These are phyloP conservation scores for Zygoascus biomembranicola DNA, from an alignment of 805 yeast species.

Conservation along the genomic window DNA sequence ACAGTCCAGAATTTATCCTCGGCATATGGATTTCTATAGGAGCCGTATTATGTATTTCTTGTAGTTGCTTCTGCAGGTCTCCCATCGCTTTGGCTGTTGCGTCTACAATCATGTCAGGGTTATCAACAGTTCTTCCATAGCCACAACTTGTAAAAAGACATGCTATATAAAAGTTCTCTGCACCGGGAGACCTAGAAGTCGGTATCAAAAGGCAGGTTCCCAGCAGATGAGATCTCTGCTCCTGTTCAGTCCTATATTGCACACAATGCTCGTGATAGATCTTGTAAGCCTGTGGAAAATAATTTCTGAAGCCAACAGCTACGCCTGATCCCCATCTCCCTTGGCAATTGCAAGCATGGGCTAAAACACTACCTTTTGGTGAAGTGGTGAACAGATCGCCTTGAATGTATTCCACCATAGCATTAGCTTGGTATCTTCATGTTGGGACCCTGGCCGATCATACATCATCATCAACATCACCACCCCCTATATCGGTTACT, in stretches of 20 bases:
- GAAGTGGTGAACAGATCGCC: conserved; percentile 48
- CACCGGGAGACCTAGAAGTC: conserved; percentile 25
- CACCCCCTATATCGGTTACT: neutral
- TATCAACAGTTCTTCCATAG: conserved; percentile 38
- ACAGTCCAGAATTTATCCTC: conserved; percentile 71
- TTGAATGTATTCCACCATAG: conserved; percentile 32
- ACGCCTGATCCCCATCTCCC: conserved; percentile 87
- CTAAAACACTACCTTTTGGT: conserved; percentile 39
- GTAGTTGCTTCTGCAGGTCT: conserved; percentile 38
- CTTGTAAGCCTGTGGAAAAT: conserved; percentile 50
- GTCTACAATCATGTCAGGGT: conserved; percentile 38
- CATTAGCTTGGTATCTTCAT: neutral
- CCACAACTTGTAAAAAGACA: conserved; percentile 66
- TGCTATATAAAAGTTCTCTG: conserved; percentile 35
- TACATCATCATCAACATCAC: neutral
- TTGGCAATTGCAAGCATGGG: conserved; percentile 72
- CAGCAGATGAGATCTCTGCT: conserved; percentile 28
- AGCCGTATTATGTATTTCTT: conserved; percentile 16
- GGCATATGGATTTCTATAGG: conserved; percentile 49
- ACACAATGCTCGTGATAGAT: conserved; percentile 40
- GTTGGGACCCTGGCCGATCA: neutral
- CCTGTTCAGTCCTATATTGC: conserved; percentile 17
- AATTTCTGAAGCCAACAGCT: conserved; percentile 47
- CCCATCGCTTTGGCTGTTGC: conserved; percentile 44
- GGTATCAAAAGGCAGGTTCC: conserved; percentile 50